Percentiles rank a stretch among this genome's conserved stretches.
Conservation (phyloP, 306 rosid genomes). For the Comarum palustre region DNA sequence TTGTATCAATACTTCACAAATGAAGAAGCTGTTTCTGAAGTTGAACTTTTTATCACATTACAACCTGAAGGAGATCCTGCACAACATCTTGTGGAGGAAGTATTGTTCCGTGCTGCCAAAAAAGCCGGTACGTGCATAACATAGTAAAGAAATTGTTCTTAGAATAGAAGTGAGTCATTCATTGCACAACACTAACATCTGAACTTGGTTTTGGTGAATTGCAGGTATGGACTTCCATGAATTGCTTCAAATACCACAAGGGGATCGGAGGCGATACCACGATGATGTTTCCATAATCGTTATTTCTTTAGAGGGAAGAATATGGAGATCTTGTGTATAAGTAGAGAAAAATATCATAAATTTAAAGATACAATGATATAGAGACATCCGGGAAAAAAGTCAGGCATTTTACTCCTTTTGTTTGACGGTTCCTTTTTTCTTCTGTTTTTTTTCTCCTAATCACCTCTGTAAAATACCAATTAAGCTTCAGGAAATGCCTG, state of each 20-base stretch:
- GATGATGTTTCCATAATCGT: constrained; percentile 96
- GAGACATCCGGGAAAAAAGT: constrained; percentile 44
- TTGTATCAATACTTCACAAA: constrained; percentile 91
- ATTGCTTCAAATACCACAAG: constrained; percentile 91
- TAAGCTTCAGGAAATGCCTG: constrained; percentile 38
- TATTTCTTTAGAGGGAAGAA: constrained; percentile 95
- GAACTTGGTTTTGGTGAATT: constrained; percentile 22
- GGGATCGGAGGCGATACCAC: constrained; percentile 91
- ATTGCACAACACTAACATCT: constrained; percentile 7
- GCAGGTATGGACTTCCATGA: constrained; percentile 94
- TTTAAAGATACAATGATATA: constrained; percentile 23
- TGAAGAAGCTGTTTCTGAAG: constrained; percentile 94
- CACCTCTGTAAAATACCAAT: constrained; percentile 48
- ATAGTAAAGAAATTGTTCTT: not conserved
- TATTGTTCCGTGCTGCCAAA: constrained; percentile 90
- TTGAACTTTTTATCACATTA: constrained; percentile 78
- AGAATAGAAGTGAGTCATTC: not conserved
- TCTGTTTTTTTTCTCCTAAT: constrained; percentile 32
- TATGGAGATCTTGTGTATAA: constrained; percentile 97
- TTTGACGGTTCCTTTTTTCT: constrained; percentile 22
- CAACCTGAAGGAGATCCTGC: constrained; percentile 99
- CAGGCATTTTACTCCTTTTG: constrained; percentile 46
- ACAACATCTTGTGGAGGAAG: constrained; percentile 92
- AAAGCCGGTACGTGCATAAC: constrained; percentile 58
- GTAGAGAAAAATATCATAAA: constrained; percentile 32